Conservation (phyloP, 2,329 filamentous ascomycete species). For the Exophiala aquamarina region DNA sequence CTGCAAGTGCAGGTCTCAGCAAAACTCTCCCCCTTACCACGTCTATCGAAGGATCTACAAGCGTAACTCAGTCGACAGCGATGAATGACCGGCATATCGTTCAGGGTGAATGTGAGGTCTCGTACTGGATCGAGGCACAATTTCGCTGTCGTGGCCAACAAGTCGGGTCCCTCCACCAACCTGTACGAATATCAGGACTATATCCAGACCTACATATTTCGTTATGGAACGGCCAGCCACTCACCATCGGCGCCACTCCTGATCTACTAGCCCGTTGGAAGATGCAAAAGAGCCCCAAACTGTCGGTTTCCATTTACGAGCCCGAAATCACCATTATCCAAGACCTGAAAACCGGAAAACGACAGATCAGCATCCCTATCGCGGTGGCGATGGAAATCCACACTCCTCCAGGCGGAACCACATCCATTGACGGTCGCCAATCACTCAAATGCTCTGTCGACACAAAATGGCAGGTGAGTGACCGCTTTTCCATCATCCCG, state of each 20-base stretch:
- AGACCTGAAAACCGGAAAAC: slow-evolving; percentile 7
- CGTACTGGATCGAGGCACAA: slow-evolving; percentile 22
- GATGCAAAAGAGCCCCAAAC: slow-evolving; percentile 14
- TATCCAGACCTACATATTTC: slow-evolving; percentile 13
- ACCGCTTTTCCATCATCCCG: slow-evolving; percentile 11
- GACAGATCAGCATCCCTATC: slow-evolving; percentile 15
- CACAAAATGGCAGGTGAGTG: slow-evolving; percentile 17
- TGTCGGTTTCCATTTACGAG: slow-evolving; percentile 16
- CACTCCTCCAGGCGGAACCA: background rate
- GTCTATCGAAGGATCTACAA: slow-evolving; percentile 10
- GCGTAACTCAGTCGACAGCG: slow-evolving; percentile 3
- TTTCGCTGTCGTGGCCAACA: slow-evolving; percentile 13
- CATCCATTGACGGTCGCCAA: slow-evolving; percentile 13
- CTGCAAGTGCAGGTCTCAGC: background rate
- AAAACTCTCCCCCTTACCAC: slow-evolving; percentile 15
- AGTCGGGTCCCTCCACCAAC: slow-evolving; percentile 15
- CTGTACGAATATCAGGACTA: slow-evolving; percentile 10
- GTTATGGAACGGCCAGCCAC: slow-evolving; percentile 2
- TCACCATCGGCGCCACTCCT: slow-evolving; percentile 15
- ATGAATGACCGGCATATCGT: slow-evolving; percentile 15
- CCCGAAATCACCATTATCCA: slow-evolving; percentile 7
- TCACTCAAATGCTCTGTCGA: slow-evolving; percentile 20
- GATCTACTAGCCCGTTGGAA: slow-evolving; percentile 18
- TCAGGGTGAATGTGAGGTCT: slow-evolving; percentile 17
- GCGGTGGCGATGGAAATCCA: slow-evolving; percentile 13